phyloP scores from a whole-genome alignment of 768 basidiomycete genomes.

The Auricularia sp. region DNA sequence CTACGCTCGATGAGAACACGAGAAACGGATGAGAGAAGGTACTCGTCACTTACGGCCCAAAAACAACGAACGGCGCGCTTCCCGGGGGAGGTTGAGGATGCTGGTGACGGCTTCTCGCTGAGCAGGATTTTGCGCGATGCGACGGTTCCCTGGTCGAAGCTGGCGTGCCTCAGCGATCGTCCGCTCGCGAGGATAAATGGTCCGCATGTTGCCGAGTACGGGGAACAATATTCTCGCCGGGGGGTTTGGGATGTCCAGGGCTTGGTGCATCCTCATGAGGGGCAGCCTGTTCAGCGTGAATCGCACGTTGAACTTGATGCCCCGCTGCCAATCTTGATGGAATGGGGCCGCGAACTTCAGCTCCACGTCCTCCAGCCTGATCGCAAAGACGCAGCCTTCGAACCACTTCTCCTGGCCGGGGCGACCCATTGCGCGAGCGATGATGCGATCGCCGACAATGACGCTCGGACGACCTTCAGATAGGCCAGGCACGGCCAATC shows the following conservation, averaged over 20 bases:
- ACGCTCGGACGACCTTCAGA: constrained; percentile 52
- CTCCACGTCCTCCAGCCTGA: constrained; percentile 32
- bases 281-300: constrained; percentile 49
- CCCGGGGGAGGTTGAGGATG: constrained; percentile 38
- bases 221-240: constrained; percentile 43
- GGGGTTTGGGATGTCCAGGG: constrained; percentile 30
- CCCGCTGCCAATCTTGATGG: constrained; percentile 18
- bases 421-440: constrained; percentile 16
- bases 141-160: constrained; percentile 14
- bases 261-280: constrained; percentile 46
- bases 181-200: neutral
- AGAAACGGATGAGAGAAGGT: neutral
- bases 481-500: constrained; percentile 43
- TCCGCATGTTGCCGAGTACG: constrained; percentile 2
- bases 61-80: constrained; percentile 46
- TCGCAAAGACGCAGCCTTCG: constrained; percentile 39
- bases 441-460: constrained; percentile 40
- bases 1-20: constrained; percentile 18
- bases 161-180: constrained; percentile 10
- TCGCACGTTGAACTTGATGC: constrained; percentile 39
- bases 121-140: constrained; percentile 32
- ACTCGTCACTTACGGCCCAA: constrained; percentile 45
- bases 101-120: constrained; percentile 44
- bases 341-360: constrained; percentile 40
- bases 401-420: constrained; percentile 18